Evolutionary conservation across 2,329 filamentous ascomycete genomes (phyloP).

Genomic region (Clonostachys byssicola): DNA sequence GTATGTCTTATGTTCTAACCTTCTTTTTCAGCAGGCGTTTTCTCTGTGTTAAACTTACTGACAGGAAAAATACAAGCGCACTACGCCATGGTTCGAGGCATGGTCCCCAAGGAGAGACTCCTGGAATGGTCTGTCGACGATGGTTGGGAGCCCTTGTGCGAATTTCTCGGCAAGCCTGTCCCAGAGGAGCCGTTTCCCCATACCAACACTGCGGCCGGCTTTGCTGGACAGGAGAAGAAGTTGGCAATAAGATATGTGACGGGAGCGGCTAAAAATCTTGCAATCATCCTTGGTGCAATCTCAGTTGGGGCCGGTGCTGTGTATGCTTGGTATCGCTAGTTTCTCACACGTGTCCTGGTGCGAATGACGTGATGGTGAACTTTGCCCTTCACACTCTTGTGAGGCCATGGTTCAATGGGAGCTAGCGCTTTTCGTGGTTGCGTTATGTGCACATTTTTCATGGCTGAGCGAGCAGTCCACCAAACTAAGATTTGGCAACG

Average conservation of each 20-base stretch:
- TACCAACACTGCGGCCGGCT: not conserved
- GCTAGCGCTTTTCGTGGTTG: too few species aligned
- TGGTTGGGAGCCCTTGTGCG: slow-evolving; percentile 29
- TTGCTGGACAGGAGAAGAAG: not conserved
- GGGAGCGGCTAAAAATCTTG: not conserved
- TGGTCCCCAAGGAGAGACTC: slow-evolving; percentile 12
- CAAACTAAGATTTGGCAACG: too few species aligned
- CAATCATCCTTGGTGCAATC: not conserved
- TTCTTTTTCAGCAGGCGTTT: not conserved
- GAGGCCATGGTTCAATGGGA: too few species aligned
- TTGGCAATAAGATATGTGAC: not conserved
- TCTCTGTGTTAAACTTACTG: not conserved
- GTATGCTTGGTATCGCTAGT: too few species aligned
- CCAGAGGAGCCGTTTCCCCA: slow-evolving; percentile 10
- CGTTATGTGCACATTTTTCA: too few species aligned
- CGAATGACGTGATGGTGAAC: too few species aligned
- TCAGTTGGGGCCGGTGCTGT: not conserved
- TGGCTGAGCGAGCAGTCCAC: too few species aligned
- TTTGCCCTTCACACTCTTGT: too few species aligned
- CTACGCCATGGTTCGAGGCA: slow-evolving; percentile 21
- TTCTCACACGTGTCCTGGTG: too few species aligned
- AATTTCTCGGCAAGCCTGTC: slow-evolving; percentile 23
- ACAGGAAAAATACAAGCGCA: slow-evolving; percentile 16
- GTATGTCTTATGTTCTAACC: slow-evolving; percentile 4
- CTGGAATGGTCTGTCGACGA: slow-evolving; percentile 20